Base-by-base conservation (phyloP, 805 yeast species). In the Lipomyces starkeyi region DNA sequence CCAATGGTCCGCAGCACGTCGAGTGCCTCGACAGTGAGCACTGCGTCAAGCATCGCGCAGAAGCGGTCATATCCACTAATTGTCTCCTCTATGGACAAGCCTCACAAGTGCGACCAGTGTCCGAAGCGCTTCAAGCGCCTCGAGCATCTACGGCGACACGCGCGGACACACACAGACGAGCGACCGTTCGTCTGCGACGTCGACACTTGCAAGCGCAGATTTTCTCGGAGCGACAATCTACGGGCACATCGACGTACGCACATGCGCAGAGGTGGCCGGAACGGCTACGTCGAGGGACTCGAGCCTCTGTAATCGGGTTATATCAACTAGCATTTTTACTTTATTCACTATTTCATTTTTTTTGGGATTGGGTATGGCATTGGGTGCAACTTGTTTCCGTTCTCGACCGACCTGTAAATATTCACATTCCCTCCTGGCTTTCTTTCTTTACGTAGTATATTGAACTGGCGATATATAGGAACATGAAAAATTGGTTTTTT, bases 221-320 rank as follows among this genome's bases (percentile, higher is more conserved):
- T 73, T 43, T 73, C 74, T 13, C 69, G 75, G 81, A 5, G 81
- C 66, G 93, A 93, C 71, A 96, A 93, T 79, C 81, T 93, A 63
- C 84, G 88, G 63, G 91, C 95, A 17, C 98, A 93, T 76, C 75
- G 83, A 66, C 81, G 91, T 74, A 90, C 93, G 22, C 97, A 91
- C 71, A 76, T 78, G 70, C 80, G 78, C 74, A 76, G 74, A 34
- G 78, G 79, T n/a, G 83, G 83, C 34, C 77, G 83, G 54, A 81
- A 81, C 72, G 73, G 74, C 54, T 81, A 73, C 68, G 79, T 81
- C 55, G 81, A 79, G 70, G 81, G 81, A 29, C 75, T 81, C 22
- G 60, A 40, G 25, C 63, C 62, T 17, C 49, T 27, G 53, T 40
- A 6, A 29, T 32, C 14, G n/a, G 13, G 25, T 35, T 20, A 22